Evolutionary conservation across 176 grass and related monocot genomes (phyloP), one percentile per base, ranked within the genome.

Genomic region (Cymbopogon citratus): DNA sequence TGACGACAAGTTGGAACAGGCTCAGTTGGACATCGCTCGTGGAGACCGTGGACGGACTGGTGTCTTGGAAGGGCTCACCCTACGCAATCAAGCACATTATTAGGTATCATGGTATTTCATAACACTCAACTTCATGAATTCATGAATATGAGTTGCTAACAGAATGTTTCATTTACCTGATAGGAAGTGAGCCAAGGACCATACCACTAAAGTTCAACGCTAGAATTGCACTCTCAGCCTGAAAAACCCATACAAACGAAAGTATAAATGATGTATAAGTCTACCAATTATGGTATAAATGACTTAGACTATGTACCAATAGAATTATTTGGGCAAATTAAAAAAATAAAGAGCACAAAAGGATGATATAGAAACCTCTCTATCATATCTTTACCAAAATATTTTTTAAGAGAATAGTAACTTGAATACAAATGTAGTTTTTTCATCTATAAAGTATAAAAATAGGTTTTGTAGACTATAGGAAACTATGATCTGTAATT

Each of bases 41-140:
- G 94, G 86, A 25, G 91, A 83, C 1, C 91, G 87, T 36, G 89
- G 89, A 80, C 87, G 89, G 62, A 97, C 94, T 1, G 91, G 94
- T 49, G 91, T 94, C 89, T 97, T 97, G 1, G 94, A 97, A 74
- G 89, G 94, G 75, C 91, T 97, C 89, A 97, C 91, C 85, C 91
- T 94, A 82, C 15, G 5, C 71, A 75, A 66, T 68, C 15, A 9
- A 11, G 43, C 66, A 38, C 2, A 21, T 79, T 39, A 8, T 1
- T 33, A 87, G 4, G 7, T 7, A 84, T 27, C 12, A 7, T 11
- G 18, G 67, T 25, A 15, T 71, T 52, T 62, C 48, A 60, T 15
- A 60, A 68, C 36, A 48, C 69, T 24, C 10, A n/a, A n/a, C 56
- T 43, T 27, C 33, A 80, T 26, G 21, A 73, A 31, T 13, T 38